These are phyloP conservation scores for Eucalyptus lansdowneana DNA, from an alignment of 345 rosid genomes.

Conservation along the genomic window DNA sequence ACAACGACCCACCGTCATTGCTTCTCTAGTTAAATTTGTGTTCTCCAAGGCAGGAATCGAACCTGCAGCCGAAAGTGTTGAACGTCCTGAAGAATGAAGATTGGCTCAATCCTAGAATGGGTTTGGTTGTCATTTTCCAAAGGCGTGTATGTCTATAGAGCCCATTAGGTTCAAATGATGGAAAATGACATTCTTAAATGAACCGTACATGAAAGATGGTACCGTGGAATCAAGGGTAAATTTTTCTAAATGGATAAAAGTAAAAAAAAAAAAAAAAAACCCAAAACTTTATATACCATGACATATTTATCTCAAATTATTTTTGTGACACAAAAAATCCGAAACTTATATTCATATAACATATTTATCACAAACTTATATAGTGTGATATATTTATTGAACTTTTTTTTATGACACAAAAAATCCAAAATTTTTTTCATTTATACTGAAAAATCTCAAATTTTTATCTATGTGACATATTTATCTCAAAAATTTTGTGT, in stretches of 20 bases:
- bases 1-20: rapidly evolving
- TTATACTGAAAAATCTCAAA: no score
- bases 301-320: no score
- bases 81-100: no score
- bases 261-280: no score
- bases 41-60: background rate
- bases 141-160: background rate
- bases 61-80: background rate
- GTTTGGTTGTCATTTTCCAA: background rate
- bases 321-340: no score
- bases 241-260: no score
- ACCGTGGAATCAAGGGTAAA: background rate
- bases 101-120: background rate
- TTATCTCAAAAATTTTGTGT: no score
- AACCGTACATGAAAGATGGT: background rate
- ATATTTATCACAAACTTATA: no score
- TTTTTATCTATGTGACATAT: rapidly evolving
- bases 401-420: no score
- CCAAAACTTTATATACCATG: rapidly evolving
- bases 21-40: background rate
- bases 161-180: background rate
- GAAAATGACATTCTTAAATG: background rate
- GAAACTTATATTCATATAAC: no score
- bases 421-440: no score
- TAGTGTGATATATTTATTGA: rapidly evolving